Conservation (phyloP, 352 stramenopile species). For the Phytophthora agathidicida region DNA sequence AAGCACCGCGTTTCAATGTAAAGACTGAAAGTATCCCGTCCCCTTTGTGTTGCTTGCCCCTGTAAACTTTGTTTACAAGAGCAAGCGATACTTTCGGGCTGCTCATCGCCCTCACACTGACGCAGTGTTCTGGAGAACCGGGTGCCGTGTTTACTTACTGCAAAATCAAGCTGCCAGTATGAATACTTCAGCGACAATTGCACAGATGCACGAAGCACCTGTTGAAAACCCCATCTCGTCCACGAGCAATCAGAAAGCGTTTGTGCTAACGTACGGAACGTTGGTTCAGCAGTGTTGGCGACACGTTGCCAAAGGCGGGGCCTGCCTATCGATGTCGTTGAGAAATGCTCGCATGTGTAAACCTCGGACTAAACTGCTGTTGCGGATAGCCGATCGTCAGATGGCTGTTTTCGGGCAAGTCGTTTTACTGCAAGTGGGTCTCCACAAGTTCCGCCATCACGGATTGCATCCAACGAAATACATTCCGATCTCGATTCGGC, state of each 20-base stretch:
- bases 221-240: conserved; percentile 5
- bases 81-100: neutral
- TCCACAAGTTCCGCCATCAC: conserved; percentile 14
- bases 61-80: conserved; percentile 9
- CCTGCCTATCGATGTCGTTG: too few species aligned
- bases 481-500: conserved; percentile 7
- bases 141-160: neutral
- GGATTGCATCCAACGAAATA: conserved; percentile 2
- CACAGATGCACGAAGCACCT: conserved; percentile 11
- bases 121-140: conserved; percentile 5
- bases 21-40: neutral
- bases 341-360: neutral
- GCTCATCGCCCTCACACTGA: neutral
- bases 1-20: neutral
- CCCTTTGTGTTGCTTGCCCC: too few species aligned
- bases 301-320: too few species aligned
- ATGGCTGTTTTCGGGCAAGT: conserved; percentile 5
- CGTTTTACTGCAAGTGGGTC: conserved; percentile 6
- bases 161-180: neutral
- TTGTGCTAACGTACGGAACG: conserved; percentile 4
- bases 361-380: conserved; percentile 5
- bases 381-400: conserved; percentile 6
- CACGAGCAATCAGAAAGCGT: neutral
- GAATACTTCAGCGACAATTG: neutral
- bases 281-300: neutral